Conservation (phyloP, 495 filamentous ascomycete species). For the Mycothermus thermophilus region DNA sequence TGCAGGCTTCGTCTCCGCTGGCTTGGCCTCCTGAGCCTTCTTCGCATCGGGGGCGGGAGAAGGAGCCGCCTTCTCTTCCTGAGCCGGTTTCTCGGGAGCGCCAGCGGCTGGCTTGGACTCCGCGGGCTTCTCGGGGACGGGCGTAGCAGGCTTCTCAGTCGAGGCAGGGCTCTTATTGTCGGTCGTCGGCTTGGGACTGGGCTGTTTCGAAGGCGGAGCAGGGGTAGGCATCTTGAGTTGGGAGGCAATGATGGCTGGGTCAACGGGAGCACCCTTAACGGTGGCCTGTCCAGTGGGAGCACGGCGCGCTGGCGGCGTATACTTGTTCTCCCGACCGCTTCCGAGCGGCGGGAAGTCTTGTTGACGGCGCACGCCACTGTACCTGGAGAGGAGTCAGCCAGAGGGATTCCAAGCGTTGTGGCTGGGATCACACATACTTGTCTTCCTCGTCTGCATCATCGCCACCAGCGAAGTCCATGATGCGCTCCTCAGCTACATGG, state of each 20-base stretch:
- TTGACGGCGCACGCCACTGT: conserved; percentile 72
- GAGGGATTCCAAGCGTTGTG: not conserved
- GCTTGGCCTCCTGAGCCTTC: conserved; percentile 18
- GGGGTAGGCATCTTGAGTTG: conserved; percentile 37
- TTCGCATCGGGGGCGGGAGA: not conserved
- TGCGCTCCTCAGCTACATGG: conserved; percentile 80
- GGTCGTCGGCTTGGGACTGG: conserved; percentile 32
- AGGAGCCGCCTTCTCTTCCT: not conserved
- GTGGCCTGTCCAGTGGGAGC: conserved; percentile 59
- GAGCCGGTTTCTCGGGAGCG: not conserved
- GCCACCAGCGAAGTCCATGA: conserved; percentile 42
- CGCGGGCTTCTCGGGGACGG: conserved; percentile 19
- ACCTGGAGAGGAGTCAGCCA: conserved; percentile 38
- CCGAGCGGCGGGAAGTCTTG: conserved; percentile 54
- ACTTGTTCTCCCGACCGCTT: conserved; percentile 54
- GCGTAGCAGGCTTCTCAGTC: conserved; percentile 17
- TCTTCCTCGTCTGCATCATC: conserved; percentile 67
- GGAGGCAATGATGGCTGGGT: conserved; percentile 71
- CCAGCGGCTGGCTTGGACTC: conserved; percentile 11
- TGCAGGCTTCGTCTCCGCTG: conserved; percentile 14
- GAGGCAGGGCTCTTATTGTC: conserved; percentile 20
- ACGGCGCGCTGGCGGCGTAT: conserved; percentile 77
- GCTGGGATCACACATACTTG: conserved; percentile 44
- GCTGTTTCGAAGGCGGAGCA: conserved; percentile 24
- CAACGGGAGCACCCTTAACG: conserved; percentile 58